Evolutionary conservation across 2,329 filamentous ascomycete species (phyloP).

Genomic region (Ascomycota sp.): DNA sequence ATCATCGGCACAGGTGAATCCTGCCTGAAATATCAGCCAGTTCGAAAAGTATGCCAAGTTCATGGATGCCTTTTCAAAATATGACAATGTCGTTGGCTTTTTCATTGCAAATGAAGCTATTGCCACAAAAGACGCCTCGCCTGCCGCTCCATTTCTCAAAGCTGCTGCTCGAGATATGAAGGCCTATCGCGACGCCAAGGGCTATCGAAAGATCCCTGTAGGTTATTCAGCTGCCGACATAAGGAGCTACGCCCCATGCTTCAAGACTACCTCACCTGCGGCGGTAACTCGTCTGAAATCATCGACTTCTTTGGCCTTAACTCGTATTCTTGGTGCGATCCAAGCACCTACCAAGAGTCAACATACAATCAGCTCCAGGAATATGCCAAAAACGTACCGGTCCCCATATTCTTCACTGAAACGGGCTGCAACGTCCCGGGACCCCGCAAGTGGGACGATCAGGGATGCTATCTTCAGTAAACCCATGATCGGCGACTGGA

Average conservation of each 20-base stretch:
- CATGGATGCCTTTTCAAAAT: conserved; percentile 58
- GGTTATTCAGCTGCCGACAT: conserved; percentile 83
- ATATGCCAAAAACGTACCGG: conserved; percentile 47
- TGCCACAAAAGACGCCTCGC: conserved; percentile 34
- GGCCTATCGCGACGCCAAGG: conserved; percentile 53
- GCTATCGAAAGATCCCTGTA: conserved; percentile 62
- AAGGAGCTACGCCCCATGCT: conserved; percentile 41
- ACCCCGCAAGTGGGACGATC: conserved; percentile 48
- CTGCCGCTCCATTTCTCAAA: conserved; percentile 64
- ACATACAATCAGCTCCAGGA: conserved; percentile 51
- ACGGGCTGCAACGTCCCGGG: conserved; percentile 56
- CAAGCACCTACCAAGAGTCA: conserved; percentile 33
- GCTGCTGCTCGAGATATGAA: conserved; percentile 67
- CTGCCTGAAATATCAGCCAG: conserved; percentile 56
- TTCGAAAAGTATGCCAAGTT: conserved; percentile 46
- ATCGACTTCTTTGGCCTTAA: conserved; percentile 77
- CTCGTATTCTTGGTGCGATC: conserved; percentile 64
- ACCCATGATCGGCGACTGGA: conserved; percentile 50
- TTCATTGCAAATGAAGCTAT: conserved; percentile 84
- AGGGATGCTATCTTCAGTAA: conserved; percentile 54
- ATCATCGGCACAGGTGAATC: conserved; percentile 21
- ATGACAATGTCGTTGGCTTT: conserved; percentile 64
- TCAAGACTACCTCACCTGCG: conserved; percentile 60
- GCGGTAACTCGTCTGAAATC: conserved; percentile 43
- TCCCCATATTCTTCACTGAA: conserved; percentile 83